Conservation (phyloP, 225 moss, liverwort and hornwort genomes). For the Thuidium tamariscinum region DNA sequence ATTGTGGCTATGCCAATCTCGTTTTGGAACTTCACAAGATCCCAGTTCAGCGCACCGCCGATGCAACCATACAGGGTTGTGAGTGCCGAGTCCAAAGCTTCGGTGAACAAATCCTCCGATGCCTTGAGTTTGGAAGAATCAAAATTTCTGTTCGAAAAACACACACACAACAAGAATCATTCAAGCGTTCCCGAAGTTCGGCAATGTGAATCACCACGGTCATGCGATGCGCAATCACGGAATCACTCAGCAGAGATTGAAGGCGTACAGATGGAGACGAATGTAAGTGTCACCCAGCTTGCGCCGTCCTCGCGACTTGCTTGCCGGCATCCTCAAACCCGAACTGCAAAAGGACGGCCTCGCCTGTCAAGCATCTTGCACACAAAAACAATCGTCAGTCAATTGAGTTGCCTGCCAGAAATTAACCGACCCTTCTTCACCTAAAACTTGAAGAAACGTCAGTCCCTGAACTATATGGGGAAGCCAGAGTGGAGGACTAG, state of each 20-base stretch:
- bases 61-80: slow-evolving; percentile 54
- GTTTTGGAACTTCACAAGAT: slow-evolving; percentile 36
- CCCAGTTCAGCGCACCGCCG: slow-evolving; percentile 54
- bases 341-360: not conserved
- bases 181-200: not conserved
- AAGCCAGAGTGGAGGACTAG: not conserved
- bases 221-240: not conserved
- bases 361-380: slow-evolving; percentile 19
- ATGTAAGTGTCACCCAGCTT: slow-evolving; percentile 35
- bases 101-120: slow-evolving; percentile 15
- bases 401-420: not conserved
- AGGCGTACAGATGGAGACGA: slow-evolving; percentile 39
- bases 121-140: slow-evolving; percentile 19
- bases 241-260: not conserved
- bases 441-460: not conserved
- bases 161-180: not conserved
- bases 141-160: slow-evolving; percentile 14
- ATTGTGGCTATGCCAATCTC: slow-evolving; percentile 25
- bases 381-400: not conserved
- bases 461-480: not conserved
- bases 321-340: slow-evolving; percentile 33
- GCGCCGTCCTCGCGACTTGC: slow-evolving; percentile 39
- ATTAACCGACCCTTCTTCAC: not conserved
- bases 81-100: slow-evolving; percentile 36
- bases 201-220: not conserved